phyloP scores from a whole-genome alignment of 164 flowering plant genomes.

The Aristolochia fimbriata region DNA sequence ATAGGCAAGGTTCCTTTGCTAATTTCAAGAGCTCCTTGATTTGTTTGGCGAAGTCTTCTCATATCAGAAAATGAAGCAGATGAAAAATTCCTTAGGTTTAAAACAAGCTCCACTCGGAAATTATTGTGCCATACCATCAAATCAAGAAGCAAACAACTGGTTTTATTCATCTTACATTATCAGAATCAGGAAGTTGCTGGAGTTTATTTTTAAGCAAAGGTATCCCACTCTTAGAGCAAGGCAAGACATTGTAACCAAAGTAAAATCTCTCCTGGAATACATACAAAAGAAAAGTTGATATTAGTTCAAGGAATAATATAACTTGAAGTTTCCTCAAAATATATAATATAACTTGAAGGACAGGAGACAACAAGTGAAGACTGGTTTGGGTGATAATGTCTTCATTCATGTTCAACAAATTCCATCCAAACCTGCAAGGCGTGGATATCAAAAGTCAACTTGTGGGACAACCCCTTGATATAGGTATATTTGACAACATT shows the following conservation, averaged over 20 bases:
- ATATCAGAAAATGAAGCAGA: no score
- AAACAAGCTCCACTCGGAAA: no score
- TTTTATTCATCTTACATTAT: conserved; percentile 48
- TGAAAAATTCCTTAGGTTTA: no score
- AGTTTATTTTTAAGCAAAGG: conserved; percentile 87
- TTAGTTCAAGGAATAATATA: conserved; percentile 2
- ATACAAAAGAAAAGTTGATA: neutral
- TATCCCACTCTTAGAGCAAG: conserved; percentile 96
- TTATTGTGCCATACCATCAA: no score
- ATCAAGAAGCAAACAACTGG: no score
- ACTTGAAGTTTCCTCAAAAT: no score
- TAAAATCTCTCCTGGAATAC: conserved; percentile 83
- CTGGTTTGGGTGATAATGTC: no score
- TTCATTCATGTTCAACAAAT: neutral
- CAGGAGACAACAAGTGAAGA: no score
- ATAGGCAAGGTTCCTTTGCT: no score
- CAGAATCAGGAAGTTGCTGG: conserved; percentile 91
- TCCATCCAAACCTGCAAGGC: conserved; percentile 76
- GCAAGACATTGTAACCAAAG: conserved; percentile 88
- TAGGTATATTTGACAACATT: conserved; percentile 79
- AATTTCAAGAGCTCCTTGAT: no score
- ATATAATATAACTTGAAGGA: no score
- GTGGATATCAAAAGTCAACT: conserved; percentile 88
- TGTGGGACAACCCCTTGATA: conserved; percentile 90
- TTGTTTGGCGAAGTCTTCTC: no score